These are phyloP conservation scores for Diddensiella transvaalensis DNA, from an alignment of 805 yeast species.

Conservation along the genomic window DNA sequence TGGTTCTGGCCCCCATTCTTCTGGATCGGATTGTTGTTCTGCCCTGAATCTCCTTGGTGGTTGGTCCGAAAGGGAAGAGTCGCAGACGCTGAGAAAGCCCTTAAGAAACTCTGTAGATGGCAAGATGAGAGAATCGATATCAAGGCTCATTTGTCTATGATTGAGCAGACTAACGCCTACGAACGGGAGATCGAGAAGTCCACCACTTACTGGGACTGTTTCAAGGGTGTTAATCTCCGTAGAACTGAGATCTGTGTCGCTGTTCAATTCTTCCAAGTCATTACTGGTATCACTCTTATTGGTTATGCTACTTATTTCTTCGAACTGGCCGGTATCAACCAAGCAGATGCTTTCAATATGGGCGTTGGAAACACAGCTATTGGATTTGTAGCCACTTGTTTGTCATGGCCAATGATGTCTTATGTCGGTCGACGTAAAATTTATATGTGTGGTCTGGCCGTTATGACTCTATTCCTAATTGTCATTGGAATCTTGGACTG, in stretches of 20 bases:
- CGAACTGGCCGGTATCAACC: constrained; percentile 38
- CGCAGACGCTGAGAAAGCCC: constrained; percentile 42
- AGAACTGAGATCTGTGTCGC: constrained; percentile 38
- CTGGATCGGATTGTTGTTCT: constrained; percentile 37
- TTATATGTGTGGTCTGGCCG: constrained; percentile 34
- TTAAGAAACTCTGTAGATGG: constrained; percentile 35
- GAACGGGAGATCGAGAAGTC: constrained; percentile 8
- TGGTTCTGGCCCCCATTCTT: constrained; percentile 57
- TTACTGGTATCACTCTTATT: constrained; percentile 33
- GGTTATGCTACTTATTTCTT: constrained; percentile 46
- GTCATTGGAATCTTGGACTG: constrained; percentile 39
- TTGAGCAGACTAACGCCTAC: constrained; percentile 35
- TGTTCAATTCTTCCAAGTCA: constrained; percentile 22
- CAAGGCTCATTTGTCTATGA: constrained; percentile 23
- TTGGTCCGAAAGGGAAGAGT: constrained; percentile 41
- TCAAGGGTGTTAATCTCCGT: constrained; percentile 44
- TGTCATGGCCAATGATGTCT: constrained; percentile 23
- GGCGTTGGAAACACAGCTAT: constrained; percentile 43
- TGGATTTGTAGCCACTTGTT: constrained; percentile 42
- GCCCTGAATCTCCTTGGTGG: constrained; percentile 59
- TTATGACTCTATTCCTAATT: constrained; percentile 37
- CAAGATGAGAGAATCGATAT: constrained; percentile 7
- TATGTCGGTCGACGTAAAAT: constrained; percentile 25
- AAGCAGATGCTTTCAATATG: constrained; percentile 41
- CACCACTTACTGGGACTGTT: constrained; percentile 41